Base-by-base conservation (phyloP, 2,329 filamentous ascomycete genomes). In the Talaromyces funiculosus region DNA sequence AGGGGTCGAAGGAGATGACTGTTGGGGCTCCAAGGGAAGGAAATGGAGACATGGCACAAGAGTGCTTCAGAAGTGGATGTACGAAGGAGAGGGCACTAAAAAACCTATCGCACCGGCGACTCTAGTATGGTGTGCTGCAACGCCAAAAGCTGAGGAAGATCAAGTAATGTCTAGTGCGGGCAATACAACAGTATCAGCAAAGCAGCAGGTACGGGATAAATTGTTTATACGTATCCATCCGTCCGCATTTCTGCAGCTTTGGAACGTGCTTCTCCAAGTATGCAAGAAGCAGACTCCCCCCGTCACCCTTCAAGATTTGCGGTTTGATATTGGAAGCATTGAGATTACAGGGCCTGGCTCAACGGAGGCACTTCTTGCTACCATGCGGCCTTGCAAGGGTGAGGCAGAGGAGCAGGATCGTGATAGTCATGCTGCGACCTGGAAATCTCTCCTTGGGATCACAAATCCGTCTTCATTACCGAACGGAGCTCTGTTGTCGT, bases 161-260 rank as follows among this genome's bases (percentile, higher is more conserved):
- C 68, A 73, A 40, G 70, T 75, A 58, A 77, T 77, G 75, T 60
- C 65, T 7, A 70, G 73, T 65, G 67, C 64, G 18, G 66, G 63
- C 56, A 59, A 64, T 8, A 64, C 62, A 20, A 12, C 64, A 14
- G 57, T 38, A 55, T 62, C 61, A 40, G 62, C 59, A 20, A 70
- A 67, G 33, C 63, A 67, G 3, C 72, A 73, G 61, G 62, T 69
- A 22, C 81, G 77, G 67, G 78, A 80, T 55, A 82, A 81, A 63
- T 71, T 90, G 0, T 85, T 93, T 60, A 74, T 97, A 56, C 82
- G 92, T 59, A 77, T 93, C 1, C 93, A 97, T 71, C 94, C 94
- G 2, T 88, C 92, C 20, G 88, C 89, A 74, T 76, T 89, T 69
- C 71, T 86, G 51, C 82, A 86, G 62, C 70, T 87, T 1, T 89